phyloP scores from a whole-genome alignment of 805 yeast species.

The Zygoascus ofunaensis region DNA sequence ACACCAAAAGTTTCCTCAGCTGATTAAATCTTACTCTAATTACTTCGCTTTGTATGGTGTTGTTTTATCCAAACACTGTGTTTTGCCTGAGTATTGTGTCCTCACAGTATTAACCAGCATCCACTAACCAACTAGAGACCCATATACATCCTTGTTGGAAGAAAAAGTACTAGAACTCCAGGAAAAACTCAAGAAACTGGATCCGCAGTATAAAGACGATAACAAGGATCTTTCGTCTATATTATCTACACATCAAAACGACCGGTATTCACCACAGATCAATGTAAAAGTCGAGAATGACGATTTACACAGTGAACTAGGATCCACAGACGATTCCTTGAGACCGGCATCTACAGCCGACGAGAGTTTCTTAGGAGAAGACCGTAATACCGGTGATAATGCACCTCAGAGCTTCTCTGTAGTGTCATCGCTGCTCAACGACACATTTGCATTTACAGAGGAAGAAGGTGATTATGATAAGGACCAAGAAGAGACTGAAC shows the following conservation, averaged over 20 bases:
- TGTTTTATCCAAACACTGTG: too few species aligned
- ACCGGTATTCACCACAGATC: too few species aligned
- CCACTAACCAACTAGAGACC: constrained; percentile 28
- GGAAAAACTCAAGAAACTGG: constrained; percentile 19
- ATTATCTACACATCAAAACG: neutral
- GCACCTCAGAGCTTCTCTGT: constrained; percentile 24
- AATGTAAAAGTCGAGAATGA: neutral
- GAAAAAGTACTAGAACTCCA: constrained; percentile 46
- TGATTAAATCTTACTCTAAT: too few species aligned
- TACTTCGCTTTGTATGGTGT: too few species aligned
- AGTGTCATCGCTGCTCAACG: constrained; percentile 21
- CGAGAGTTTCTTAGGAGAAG: constrained; percentile 7
- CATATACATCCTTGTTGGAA: constrained; percentile 49
- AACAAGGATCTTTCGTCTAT: neutral
- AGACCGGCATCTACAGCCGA: constrained; percentile 22
- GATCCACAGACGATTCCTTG: neutral
- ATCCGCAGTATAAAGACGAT: neutral
- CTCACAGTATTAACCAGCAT: neutral
- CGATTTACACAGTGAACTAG: constrained; percentile 4
- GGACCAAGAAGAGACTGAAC: neutral
- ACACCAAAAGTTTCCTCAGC: too few species aligned
- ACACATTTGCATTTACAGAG: constrained; percentile 17
- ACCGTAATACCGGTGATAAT: constrained; percentile 12
- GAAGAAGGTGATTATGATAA: constrained; percentile 4
- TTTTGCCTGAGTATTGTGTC: too few species aligned